Base-by-base conservation (phyloP, 2,329 filamentous ascomycete genomes). In the Plectosphaerella plurivora region DNA sequence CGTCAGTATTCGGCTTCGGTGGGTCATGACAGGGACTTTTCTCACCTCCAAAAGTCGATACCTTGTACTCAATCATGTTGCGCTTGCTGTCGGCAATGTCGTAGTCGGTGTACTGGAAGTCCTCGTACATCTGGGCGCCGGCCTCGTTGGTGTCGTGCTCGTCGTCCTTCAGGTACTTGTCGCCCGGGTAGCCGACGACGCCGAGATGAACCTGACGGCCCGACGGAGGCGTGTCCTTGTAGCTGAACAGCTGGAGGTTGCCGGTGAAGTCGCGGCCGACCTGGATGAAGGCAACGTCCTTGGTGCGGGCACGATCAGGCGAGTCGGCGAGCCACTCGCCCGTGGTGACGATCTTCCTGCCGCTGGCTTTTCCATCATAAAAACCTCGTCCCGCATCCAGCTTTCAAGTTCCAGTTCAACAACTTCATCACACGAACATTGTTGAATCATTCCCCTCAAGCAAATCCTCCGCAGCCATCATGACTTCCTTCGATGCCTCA, bases 41-140 rank as follows among this genome's bases (percentile, higher is more conserved):
- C 58, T 60, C 55, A 65, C 66, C 63, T 12, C 58, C 55, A 50
- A 56, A 64, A 1, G 64, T 65, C 28, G 61, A 62, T 9, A 69
- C 55, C 5, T 52, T 7, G 16, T 69, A 67, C 44, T 67, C 58
- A n/a, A 68, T 25, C 66, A 68, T 63, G 44, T 60, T 52, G 4
- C 55, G 50, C 15, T 51, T 10, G 39, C 51, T 63, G 3, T 47
- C 50, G 1, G 45, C 49, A 7, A 67, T 51, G 45, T 66, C 53
- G 25, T 59, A 68, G 8, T 57, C 46, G 3, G 56, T 61, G 4
- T 14, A 45, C 10, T 47, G 24, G 49, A 61, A 66, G 51, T 63
- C 56, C 48, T 68, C 66, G 28, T 68, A 68, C 66, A 69, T 69
- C 52, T 63, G 53, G 8, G 59, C 66, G n/a, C 67, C 67, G 2